A percentile compares a stretch with the other conserved stretches of the same genome.
phyloP scores from a whole-genome alignment of 768 basidiomycete species.

The Hebeloma cylindrosporum region DNA sequence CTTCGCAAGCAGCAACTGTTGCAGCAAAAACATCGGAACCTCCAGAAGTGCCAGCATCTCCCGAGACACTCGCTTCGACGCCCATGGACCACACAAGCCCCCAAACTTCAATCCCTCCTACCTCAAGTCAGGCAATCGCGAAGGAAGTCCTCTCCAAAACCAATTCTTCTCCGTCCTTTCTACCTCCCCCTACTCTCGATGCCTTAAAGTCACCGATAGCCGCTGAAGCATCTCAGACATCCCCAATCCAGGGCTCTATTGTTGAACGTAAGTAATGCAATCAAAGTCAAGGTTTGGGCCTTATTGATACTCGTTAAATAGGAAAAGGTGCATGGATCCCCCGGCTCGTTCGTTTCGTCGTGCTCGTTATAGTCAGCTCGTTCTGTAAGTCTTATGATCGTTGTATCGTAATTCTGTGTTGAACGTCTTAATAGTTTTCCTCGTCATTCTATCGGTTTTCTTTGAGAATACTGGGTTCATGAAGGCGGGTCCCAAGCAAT shows the following conservation, averaged over 20 bases:
- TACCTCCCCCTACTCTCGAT: conserved; percentile 30
- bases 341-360: conserved; percentile 61
- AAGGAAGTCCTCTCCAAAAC: conserved; percentile 45
- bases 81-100: conserved; percentile 7
- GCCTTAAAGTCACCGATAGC: conserved; percentile 44
- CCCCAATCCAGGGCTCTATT: conserved; percentile 80
- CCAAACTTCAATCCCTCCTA: conserved; percentile 12
- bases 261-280: conserved; percentile 64
- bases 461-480: conserved; percentile 93
- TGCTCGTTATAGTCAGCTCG: conserved; percentile 51
- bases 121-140: conserved; percentile 45
- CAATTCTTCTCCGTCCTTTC: conserved; percentile 21
- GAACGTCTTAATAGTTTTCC: conserved; percentile 50
- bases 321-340: conserved; percentile 70
- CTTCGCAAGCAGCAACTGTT: conserved; percentile 26
- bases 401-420: not conserved
- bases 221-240: conserved; percentile 42
- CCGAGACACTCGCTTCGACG: conserved; percentile 11
- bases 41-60: conserved; percentile 1
- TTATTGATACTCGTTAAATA: conserved; percentile 28
- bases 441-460: conserved; percentile 85
- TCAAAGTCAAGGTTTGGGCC: conserved; percentile 1
- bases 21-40: conserved; percentile 15
- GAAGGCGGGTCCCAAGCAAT: conserved; percentile 79
- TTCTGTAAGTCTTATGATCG: conserved; percentile 58